Evolutionary conservation across 805 yeast genomes (phyloP).

Genomic region (Ogataea saltuana): DNA sequence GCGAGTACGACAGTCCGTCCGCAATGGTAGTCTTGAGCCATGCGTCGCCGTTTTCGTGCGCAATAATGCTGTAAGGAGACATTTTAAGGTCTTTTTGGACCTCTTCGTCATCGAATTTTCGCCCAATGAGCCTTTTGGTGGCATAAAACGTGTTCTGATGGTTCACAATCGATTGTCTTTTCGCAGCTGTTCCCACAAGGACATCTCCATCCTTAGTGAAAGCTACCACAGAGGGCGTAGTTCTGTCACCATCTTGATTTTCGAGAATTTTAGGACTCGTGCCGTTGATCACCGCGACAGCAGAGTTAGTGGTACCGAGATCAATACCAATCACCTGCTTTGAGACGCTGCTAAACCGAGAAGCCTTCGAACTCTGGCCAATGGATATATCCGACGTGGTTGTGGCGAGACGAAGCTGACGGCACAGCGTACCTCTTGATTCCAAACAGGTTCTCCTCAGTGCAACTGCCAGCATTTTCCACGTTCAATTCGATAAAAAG

Average conservation of each 20-base stretch:
- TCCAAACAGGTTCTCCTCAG: background rate
- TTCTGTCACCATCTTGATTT: conserved; percentile 73
- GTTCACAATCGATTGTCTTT: conserved; percentile 93
- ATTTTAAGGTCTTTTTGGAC: conserved; percentile 86
- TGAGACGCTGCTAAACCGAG: background rate
- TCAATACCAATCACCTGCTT: conserved; percentile 73
- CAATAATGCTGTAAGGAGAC: conserved; percentile 88
- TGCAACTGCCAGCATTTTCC: background rate
- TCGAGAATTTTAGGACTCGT: conserved; percentile 75
- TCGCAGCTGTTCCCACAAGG: conserved; percentile 91
- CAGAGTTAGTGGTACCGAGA: conserved; percentile 87
- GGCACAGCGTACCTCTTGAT: background rate
- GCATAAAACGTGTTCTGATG: conserved; percentile 93
- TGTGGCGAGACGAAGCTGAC: background rate
- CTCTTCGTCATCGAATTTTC: conserved; percentile 85
- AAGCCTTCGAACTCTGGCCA: conserved; percentile 30
- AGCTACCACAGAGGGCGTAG: conserved; percentile 94
- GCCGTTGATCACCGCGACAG: conserved; percentile 84
- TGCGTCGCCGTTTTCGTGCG: conserved; percentile 92
- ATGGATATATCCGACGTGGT: conserved; percentile 5
- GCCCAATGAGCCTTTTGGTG: conserved; percentile 92
- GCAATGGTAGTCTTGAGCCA: conserved; percentile 75
- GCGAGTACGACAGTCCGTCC: conserved; percentile 83
- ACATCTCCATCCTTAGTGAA: conserved; percentile 87
- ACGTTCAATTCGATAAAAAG: background rate